These are phyloP conservation scores for Dentiscutata heterogama DNA, from an alignment of 371 early-diverging fungal genomes.

Conservation along the genomic window DNA sequence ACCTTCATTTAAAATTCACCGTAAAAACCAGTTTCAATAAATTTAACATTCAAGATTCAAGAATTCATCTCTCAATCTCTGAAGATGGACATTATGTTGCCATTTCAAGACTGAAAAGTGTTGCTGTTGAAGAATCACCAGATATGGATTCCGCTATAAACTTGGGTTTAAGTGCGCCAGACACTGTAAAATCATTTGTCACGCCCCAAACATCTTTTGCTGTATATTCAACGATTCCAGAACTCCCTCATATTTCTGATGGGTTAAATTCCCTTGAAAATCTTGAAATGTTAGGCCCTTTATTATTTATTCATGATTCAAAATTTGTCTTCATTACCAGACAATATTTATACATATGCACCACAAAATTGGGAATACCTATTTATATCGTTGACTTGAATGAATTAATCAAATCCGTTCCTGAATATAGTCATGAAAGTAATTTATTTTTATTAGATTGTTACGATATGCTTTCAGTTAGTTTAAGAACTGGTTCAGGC, in stretches of 20 bases:
- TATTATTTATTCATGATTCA: neutral
- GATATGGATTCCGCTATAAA: neutral
- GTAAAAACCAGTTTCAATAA: neutral
- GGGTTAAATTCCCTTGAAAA: neutral
- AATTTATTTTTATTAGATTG: neutral
- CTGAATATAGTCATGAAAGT: neutral
- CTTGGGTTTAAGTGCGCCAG: neutral
- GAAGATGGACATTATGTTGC: slow-evolving; percentile 27
- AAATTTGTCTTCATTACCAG: neutral
- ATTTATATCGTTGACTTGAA: neutral
- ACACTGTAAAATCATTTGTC: neutral
- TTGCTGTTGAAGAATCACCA: neutral
- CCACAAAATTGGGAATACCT: neutral
- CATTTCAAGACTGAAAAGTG: neutral
- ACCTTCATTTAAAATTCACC: too few relatives aligned
- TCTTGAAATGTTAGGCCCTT: neutral
- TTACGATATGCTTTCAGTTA: neutral
- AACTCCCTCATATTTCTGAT: neutral
- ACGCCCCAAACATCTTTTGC: neutral
- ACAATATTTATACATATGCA: neutral
- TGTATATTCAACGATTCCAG: neutral
- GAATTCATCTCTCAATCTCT: slow-evolving; percentile 4
- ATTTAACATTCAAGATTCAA: neutral
- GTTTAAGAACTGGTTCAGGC: neutral
- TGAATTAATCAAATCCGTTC: neutral